These are phyloP conservation scores for Beauveria bassiana DNA, from an alignment of 2,329 filamentous ascomycete species.

Conservation along the genomic window DNA sequence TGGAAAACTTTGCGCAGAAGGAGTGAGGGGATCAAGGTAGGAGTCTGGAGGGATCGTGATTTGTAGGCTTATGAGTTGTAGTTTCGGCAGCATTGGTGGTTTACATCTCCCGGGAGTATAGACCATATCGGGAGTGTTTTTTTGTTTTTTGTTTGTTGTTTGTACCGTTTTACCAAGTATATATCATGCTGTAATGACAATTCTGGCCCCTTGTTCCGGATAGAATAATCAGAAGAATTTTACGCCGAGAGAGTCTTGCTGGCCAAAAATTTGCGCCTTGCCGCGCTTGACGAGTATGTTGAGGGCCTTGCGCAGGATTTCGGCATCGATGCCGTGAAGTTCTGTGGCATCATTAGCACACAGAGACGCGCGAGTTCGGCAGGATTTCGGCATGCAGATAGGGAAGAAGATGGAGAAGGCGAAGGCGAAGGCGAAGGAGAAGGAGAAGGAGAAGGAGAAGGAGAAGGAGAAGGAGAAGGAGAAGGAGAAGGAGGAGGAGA, in stretches of 20 bases:
- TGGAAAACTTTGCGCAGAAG: conserved; percentile 34
- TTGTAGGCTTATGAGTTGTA: too few relatives aligned
- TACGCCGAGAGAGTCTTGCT: conserved; percentile 80
- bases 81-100: background rate
- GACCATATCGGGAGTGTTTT: background rate
- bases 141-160: background rate
- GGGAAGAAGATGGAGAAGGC: background rate
- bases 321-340: conserved; percentile 80
- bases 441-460: background rate
- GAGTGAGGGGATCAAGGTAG: background rate
- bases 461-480: background rate
- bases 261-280: conserved; percentile 88
- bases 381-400: background rate
- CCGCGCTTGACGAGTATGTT: conserved; percentile 78
- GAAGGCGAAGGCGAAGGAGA: background rate
- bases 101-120: background rate
- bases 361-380: background rate
- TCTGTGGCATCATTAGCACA: conserved; percentile 39
- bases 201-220: background rate
- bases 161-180: background rate
- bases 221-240: conserved; percentile 77
- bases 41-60: too few relatives aligned
- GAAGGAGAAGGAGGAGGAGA: background rate
- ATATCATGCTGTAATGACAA: conserved; percentile 1
- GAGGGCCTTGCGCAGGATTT: conserved; percentile 71